phyloP scores from a whole-genome alignment of 352 stramenopile species.

The Pelagophyceae sp. region DNA sequence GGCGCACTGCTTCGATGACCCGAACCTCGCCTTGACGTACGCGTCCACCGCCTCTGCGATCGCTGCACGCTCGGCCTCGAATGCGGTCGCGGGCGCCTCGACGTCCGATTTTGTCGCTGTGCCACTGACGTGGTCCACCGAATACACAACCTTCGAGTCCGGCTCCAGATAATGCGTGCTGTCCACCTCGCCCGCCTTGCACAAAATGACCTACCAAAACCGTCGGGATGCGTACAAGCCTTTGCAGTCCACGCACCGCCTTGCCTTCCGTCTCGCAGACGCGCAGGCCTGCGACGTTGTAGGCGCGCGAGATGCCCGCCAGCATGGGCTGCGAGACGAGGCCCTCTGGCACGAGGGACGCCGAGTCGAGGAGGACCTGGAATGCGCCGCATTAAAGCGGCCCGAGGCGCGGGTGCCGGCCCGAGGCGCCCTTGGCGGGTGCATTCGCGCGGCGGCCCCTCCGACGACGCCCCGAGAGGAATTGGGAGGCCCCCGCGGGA shows the following conservation, averaged over 20 bases:
- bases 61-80: slow-evolving; percentile 32
- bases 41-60: slow-evolving; percentile 62
- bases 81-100: neutral
- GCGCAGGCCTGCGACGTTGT: slow-evolving; percentile 57
- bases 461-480: no score
- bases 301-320: slow-evolving; percentile 57
- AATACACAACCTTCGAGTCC: slow-evolving; percentile 55
- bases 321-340: slow-evolving; percentile 61
- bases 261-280: neutral
- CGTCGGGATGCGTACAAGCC: neutral
- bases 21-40: slow-evolving; percentile 42
- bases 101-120: neutral
- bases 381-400: no score
- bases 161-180: slow-evolving; percentile 67
- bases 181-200: slow-evolving; percentile 46
- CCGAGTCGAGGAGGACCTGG: slow-evolving; percentile 59
- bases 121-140: slow-evolving; percentile 69
- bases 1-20: neutral
- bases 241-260: neutral
- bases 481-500: no score
- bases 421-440: no score
- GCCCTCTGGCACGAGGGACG: slow-evolving; percentile 58
- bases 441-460: no score
- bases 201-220: neutral
- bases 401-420: no score